These are phyloP conservation scores for Letharia columbiana DNA, from an alignment of 495 filamentous ascomycete genomes.

Conservation along the genomic window DNA sequence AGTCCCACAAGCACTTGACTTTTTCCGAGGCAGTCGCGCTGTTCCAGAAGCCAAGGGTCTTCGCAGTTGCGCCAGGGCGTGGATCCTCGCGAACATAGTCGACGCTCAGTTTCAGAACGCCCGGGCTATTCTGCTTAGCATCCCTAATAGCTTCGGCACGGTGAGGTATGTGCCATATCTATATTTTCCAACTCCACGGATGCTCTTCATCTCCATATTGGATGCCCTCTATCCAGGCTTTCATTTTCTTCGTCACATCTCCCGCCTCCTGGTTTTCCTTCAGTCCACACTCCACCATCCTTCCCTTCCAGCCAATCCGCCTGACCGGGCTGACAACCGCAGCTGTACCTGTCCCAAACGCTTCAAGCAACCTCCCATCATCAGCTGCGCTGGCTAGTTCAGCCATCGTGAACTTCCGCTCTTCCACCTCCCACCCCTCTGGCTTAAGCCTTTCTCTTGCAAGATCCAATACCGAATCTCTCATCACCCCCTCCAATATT, in stretches of 20 bases:
- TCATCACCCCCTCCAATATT: conserved; percentile 90
- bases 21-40: background rate
- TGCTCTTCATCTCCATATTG: conserved; percentile 92
- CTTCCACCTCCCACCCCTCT: conserved; percentile 80
- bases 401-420: conserved; percentile 83
- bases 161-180: background rate
- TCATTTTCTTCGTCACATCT: conserved; percentile 74
- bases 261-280: conserved; percentile 74
- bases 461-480: conserved; percentile 76
- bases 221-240: conserved; percentile 89
- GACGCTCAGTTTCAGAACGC: background rate
- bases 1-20: background rate
- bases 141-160: background rate
- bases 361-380: conserved; percentile 82
- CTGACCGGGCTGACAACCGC: conserved; percentile 67
- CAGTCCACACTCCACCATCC: conserved; percentile 69
- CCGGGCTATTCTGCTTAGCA: background rate
- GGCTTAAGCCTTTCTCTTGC: conserved; percentile 71
- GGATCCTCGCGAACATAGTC: background rate
- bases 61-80: background rate
- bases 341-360: conserved; percentile 89
- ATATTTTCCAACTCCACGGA: conserved; percentile 53
- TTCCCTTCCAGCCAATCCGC: conserved; percentile 74
- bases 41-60: too few relatives aligned
- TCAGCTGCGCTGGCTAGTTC: conserved; percentile 69